Base-by-base conservation (phyloP, 2,329 filamentous ascomycete genomes). In the Claviceps quebecensis region DNA sequence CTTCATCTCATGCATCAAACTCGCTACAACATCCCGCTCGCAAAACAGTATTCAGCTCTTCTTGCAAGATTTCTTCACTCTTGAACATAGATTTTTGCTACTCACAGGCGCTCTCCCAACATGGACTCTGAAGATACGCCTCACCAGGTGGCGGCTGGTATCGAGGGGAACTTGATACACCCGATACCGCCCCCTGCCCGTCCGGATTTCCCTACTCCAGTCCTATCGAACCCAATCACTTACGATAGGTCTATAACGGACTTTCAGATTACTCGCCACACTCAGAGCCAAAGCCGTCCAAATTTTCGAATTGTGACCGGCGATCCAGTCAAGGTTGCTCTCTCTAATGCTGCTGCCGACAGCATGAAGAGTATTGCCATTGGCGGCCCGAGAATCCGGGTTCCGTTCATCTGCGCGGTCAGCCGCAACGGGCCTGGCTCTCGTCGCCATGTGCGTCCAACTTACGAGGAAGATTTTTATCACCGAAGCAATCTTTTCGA, bases 371-470 rank as follows among this genome's bases (percentile, higher is more conserved):
- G 63, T 46, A 57, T 67, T 49, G 63, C 60, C 9, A 56, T 54
- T n/a, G 64, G 65, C 23, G 65, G 63, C 4, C 52, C 58, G 34
- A 59, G 66, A 48, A 59, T 69, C 41, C 65, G 69, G 2, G 74
- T 86, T 51, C 80, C 83, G 1, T 81, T 87, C 53, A 78, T 87
- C 55, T 87, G 84, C 57, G 77, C 81, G 50, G 86, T 85, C 47
- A 87, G 89, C 66, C 84, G 88, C 63, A 84, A 83, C 61, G 74
- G 83, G 40, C 76, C 85, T 0, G 86, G 86, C 9, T 86, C 86
- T 16, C 84, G 89, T 62, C 89, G 86, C 86, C 84, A 76, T 7
- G 74, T 73, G 54, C 72, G 68, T 11, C 63, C 68, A 3, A 69
- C 69, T 37, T 71, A 71, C 54, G 70, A 72, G 68, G 86, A 89